Evolutionary conservation across 1,284 basidiomycete species (phyloP), one percentile per base, ranked within the genome.

Genomic region (Sporisorium reilianum): DNA sequence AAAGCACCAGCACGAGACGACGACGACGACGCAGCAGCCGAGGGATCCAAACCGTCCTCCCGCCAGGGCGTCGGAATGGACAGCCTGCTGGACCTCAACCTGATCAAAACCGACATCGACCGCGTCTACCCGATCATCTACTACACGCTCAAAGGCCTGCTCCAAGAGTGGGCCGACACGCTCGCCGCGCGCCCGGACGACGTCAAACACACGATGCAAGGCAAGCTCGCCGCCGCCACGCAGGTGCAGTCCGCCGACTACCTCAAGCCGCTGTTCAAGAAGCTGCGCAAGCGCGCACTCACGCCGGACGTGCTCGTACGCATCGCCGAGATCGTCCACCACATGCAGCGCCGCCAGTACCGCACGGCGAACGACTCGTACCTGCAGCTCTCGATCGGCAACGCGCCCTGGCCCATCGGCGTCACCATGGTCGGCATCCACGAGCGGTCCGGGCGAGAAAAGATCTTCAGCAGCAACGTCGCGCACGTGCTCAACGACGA

Each of bases 351-450:
- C 75, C 90, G 97, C 28, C 90, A 95, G 85, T 99, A 99, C 81
- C 92, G 97, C 80, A 89, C 88, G 64, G 97, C 97, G 0, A 99
- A 99, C 82, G 97, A 99, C 84, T 92, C 95, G 0, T 99, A 99
- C 85, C 89, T 99, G 18, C 92, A 96, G 25, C 87, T 99, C 34
- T 95, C 93, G 5, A 99, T 99, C 70, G 97, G 97, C 18, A 99
- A 97, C 83, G 96, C 97, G 0, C 95, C 97, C 1, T 99, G 97
- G 97, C 97, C 97, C 0, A 98, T 99, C 82, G 97, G 97, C 58
- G 97, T 99, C 6, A 99, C 97, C 64, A 96, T 96, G 92, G 96
- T 97, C 87, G 94, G 96, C 87, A 98, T 99, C 73, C 97, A 99
- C 86, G 96, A 97, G 86, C 92, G 97, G 83, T 95, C 93, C 1